Evolutionary conservation across 345 rosid species (phyloP), one percentile per base, ranked within the genome.

Genomic region (Populus simonii): DNA sequence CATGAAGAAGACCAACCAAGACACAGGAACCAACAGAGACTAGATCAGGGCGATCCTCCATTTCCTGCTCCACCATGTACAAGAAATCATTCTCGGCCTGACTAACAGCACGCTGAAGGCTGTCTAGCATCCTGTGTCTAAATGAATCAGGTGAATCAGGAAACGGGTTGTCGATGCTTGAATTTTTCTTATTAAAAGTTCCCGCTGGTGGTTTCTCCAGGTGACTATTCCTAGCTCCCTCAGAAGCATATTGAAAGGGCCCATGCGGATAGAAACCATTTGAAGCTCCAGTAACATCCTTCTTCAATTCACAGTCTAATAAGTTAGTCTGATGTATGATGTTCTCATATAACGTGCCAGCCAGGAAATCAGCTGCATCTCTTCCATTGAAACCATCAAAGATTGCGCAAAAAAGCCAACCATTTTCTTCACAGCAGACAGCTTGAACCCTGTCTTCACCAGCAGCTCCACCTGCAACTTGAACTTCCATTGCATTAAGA

Each of bases 371-470:
- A 83, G 98, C 99, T 12, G 99, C 99, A 83, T 93, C 99, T 82
- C 98, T 89, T 71, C 99, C 98, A 72, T 96, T 96, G 72, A 96
- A 96, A 12, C 99, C 99, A 65, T 93, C 99, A 72, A 91, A 96
- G 39, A 96, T 92, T 11, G 92, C 97, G 57, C 99, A 93, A 72
- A 92, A 93, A 15, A 96, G 89, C 96, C 91, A 92, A 25, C 96
- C 98, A 31, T 93, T 89, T 85, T 96, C 99, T 81, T 93, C 98
- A 74, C 97, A 96, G 81, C 99, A 96, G 79, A 96, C 96, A 59
- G 98, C 99, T 80, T 93, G 99, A 79, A 96, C 98, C 73, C 98
- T 88, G 84, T 92, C 99, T 84, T 96, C 98, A 33, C 99, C 99
- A 16, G 99, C 99, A 78, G 99, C 99, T 73, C 99, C 99, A 20